Evolutionary conservation across 345 rosid genomes (phyloP).

Genomic region (Fremontodendron californicum): DNA sequence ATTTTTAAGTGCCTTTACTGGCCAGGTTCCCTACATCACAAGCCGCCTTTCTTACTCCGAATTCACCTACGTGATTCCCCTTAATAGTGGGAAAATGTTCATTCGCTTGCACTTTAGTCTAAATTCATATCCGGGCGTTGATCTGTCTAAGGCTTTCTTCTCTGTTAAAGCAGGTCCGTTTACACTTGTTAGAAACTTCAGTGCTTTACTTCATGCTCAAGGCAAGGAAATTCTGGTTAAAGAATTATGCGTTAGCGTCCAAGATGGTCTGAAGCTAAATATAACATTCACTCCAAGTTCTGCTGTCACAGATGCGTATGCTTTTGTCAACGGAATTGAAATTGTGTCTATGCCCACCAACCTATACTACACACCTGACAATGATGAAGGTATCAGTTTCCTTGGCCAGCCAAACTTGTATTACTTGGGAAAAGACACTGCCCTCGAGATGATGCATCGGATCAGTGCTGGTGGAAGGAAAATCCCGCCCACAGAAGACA

Average conservation of each 20-base stretch:
- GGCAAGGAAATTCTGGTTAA: neutral
- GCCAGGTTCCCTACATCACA: slow-evolving; percentile 14
- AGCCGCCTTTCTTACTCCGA: slow-evolving; percentile 27
- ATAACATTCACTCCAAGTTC: slow-evolving; percentile 31
- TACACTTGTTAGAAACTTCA: slow-evolving; percentile 34
- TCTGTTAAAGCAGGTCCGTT: slow-evolving; percentile 21
- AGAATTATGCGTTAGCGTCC: slow-evolving; percentile 21
- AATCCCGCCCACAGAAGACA: neutral
- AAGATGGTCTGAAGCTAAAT: slow-evolving; percentile 7
- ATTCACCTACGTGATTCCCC: slow-evolving; percentile 21
- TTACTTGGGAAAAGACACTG: neutral
- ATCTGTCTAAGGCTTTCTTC: slow-evolving; percentile 4
- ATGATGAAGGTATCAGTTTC: neutral
- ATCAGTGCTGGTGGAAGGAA: slow-evolving; percentile 21
- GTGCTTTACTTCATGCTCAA: slow-evolving; percentile 16
- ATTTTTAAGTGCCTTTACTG: neutral
- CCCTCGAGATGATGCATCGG: slow-evolving; percentile 31
- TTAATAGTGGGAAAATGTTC: slow-evolving; percentile 26
- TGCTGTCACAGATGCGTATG: neutral
- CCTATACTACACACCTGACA: neutral
- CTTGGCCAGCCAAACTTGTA: neutral
- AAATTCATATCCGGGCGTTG: slow-evolving; percentile 9
- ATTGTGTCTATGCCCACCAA: too few species aligned
- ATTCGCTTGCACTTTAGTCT: slow-evolving; percentile 30
- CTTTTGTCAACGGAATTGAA: too few species aligned